Base-by-base conservation (phyloP, 129 eudicot species). In the Lonicera japonica region DNA sequence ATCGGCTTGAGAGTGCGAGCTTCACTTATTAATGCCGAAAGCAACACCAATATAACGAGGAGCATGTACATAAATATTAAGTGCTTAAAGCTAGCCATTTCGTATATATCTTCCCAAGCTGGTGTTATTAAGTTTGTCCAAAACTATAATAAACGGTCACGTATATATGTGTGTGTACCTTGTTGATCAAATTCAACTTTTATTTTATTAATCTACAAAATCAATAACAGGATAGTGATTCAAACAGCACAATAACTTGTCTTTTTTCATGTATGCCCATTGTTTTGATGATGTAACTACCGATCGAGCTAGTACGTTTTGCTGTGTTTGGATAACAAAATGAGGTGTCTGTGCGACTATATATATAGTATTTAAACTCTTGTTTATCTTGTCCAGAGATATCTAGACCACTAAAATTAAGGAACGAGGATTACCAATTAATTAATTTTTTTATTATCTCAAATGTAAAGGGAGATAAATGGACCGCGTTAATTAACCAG, bases 1-100 rank as follows among this genome's bases (percentile, higher is more conserved):
- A 74, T 74, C 7, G 79, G 73, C 70, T 56, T 67, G 4, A 67
- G 56, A 18, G 70, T 54, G 0, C 70, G 79, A 67, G 69, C 58
- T 0, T 25, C 52, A 1, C 54, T 50, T 29, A 29, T 21, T 61
- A 25, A 65, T 19, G 6, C 36, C 6, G 65, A 54, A 62, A 62
- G 16, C 56, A 62, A 15, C 2, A 21, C 25, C n/a, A n/a, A n/a
- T 4, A 62, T 19, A 5, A 17, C 55, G 16, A 50, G 21, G 55
- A 16, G 1, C 8, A 43, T 10, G 14, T 1, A 43, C 5, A 43
- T 43, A 10, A 43, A 15, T 1, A 3, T 50, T 50, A 14, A 50
- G 55, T 14, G 4, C 55, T 50, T 50, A 15, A 50, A 50, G 55
- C 9, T 17, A 50, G 20, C 55, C 55, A 50, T 50, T 14, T 3